Evolutionary conservation across 805 yeast species (phyloP), one percentile per base, ranked within the genome.

Genomic region (Metschnikowia chrysomelidarum): DNA sequence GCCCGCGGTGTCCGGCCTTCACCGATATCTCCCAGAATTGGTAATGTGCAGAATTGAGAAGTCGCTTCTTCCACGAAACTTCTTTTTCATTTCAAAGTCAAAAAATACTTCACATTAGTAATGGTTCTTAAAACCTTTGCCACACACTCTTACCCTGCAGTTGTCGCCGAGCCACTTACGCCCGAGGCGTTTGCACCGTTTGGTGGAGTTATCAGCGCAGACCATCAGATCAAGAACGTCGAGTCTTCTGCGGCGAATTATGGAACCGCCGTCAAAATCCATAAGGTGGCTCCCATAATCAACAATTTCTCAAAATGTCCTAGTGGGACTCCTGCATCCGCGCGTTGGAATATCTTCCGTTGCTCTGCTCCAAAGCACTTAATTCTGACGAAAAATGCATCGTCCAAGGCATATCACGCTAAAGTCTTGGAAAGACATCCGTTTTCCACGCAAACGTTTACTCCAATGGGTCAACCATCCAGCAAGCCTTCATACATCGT

Each of bases 341-440:
- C 94, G 2, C 81, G 84, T 47, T 80, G 87, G 82, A 88, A 89
- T 57, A 70, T 88, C 20, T 91, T 87, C 59, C 66, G 95, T 39
- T 85, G 95, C 49, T 73, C 80, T 3, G 84, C 88, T 4, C 94
- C 93, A 2, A 60, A 54, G n/a, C 84, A 80, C 48, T 63, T 83
- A 37, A 68, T 80, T 27, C 40, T 33, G 32, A 10, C 17, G 19
- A 24, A 25, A 23, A 16, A 10, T 15, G 15, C n/a, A 6, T 14
- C 26, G n/a, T 20, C 21, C 8, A 24, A 21, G 12, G 9, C 32
- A 4, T 83, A 82, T 51, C 51, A 57, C 2, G 62, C 83, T 7
- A 82, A 73, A 45, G 95, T 89, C 1, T 69, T 89, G 17, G 98
- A 89, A 56, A 73, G 95, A 59, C 98, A 89, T 57, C 96, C 96